Evolutionary conservation across 768 basidiomycete species (phyloP), one percentile per base, ranked within the genome.

Genomic region (Pleurotus platypus): DNA sequence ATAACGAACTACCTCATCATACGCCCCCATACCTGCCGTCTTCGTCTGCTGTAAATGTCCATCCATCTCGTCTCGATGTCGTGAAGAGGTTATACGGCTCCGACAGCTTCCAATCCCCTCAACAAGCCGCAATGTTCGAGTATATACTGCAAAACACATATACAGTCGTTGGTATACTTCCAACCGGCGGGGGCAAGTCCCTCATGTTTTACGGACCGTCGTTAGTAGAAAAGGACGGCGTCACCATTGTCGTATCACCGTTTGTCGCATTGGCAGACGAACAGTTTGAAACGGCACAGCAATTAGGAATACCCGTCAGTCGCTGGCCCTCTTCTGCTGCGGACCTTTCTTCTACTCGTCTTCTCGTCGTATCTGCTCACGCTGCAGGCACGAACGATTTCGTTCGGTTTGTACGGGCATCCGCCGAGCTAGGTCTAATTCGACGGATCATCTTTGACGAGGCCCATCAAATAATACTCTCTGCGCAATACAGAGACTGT

Each of bases 321-420:
- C n/a, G 45, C 2, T 58, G 57, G 57, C 20, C 26, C 4, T 13
- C 27, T 16, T n/a, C 49, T 26, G 3, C 3, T 16, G 0, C 27
- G 5, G 30, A 58, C 20, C 13, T 48, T 1, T 43, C 18, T 0
- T 35, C n/a, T 2, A 49, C 43, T 13, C 50, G 39, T 16, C 24
- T 58, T 20, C 40, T 58, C 5, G 22, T 58, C 1, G 57, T 53
- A 5, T 38, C 57, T 26, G 57, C 57, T 16, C 57, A 58, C 8
- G 6, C 43, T 3, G 49, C 49, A 5, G 49, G 49, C 5, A 54
- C 35, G 0, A 9, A 8, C 15, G 22, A 51, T 13, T 58, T 58
- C 39, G 18, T 40, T 1, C 18, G 7, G 1, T 40, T 42, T 26
- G 8, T 27, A 2, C 35, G 49, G 39, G 51, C 50, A 4, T 9